Conservation (phyloP, 2,329 filamentous ascomycete genomes). For the Neoascochyta sp. region DNA sequence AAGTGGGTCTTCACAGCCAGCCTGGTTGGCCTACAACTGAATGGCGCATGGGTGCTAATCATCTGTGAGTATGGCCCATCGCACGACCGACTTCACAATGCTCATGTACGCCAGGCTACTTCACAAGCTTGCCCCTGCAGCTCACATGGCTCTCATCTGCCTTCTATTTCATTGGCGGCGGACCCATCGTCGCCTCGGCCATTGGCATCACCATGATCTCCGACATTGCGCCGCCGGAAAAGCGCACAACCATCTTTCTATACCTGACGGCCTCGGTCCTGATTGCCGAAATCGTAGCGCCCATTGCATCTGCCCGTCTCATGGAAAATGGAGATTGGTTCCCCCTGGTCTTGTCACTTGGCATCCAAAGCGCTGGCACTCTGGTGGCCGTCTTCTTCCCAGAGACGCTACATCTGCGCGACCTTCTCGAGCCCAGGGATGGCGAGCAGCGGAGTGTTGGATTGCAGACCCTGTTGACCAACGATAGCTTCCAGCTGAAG, state of each 20-base stretch:
- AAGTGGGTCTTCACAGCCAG: constrained; percentile 45
- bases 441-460: constrained; percentile 13
- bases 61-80: constrained; percentile 24
- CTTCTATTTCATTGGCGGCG: constrained; percentile 47
- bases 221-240: constrained; percentile 48
- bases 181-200: constrained; percentile 46
- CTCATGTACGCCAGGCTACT: constrained; percentile 25
- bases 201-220: constrained; percentile 51
- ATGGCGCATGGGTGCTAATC: constrained; percentile 29
- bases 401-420: constrained; percentile 35
- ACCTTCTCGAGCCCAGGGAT: constrained; percentile 26
- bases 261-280: constrained; percentile 31
- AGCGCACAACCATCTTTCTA: constrained; percentile 35
- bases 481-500: constrained; percentile 19
- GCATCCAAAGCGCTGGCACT: constrained; percentile 25
- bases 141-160: constrained; percentile 48
- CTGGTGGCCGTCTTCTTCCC: constrained; percentile 28
- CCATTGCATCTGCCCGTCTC: constrained; percentile 29
- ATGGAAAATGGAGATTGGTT: constrained; percentile 36
- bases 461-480: constrained; percentile 9
- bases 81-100: neutral
- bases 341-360: constrained; percentile 30
- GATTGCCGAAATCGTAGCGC: constrained; percentile 33
- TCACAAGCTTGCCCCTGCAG: constrained; percentile 42
- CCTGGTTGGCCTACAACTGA: constrained; percentile 42